Percentiles rank a stretch among this genome's conserved stretches.
Evolutionary conservation across 2,329 filamentous ascomycete genomes (phyloP).

Genomic region (Neofusicoccum ribis): DNA sequence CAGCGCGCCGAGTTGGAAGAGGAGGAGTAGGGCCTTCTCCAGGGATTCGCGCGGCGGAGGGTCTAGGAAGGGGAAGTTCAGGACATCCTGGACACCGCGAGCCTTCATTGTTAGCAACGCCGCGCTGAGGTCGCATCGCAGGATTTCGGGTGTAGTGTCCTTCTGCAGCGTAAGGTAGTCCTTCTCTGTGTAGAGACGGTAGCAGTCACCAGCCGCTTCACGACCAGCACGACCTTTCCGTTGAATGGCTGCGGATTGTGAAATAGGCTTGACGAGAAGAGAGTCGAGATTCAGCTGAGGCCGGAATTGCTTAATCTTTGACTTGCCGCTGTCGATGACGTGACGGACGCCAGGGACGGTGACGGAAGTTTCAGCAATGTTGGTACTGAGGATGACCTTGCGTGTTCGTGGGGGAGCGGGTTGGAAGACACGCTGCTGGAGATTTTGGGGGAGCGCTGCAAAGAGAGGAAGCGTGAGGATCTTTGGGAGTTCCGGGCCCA

Average conservation of each 20-base stretch:
- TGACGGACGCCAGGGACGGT: constrained; percentile 91
- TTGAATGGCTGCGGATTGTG: constrained; percentile 89
- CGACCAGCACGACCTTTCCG: constrained; percentile 88
- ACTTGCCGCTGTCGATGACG: constrained; percentile 90
- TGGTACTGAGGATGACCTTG: constrained; percentile 90
- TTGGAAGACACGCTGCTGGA: constrained; percentile 83
- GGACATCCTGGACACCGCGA: constrained; percentile 77
- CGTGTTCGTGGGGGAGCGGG: constrained; percentile 72
- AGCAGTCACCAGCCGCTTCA: constrained; percentile 89
- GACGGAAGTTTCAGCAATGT: constrained; percentile 98
- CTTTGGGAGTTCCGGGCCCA: constrained; percentile 74
- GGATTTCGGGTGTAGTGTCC: constrained; percentile 81
- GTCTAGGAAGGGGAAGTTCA: constrained; percentile 83
- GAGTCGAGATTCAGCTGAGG: constrained; percentile 85
- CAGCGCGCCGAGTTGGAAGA: constrained; percentile 77
- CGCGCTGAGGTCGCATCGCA: constrained; percentile 83
- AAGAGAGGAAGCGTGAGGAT: constrained; percentile 77
- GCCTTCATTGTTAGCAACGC: constrained; percentile 93
- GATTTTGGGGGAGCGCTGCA: constrained; percentile 81
- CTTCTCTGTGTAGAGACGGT: constrained; percentile 80
- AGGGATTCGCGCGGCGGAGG: constrained; percentile 74
- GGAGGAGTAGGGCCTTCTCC: constrained; percentile 76
- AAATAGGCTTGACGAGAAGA: constrained; percentile 85
- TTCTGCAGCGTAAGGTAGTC: constrained; percentile 70
- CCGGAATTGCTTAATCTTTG: constrained; percentile 90